Conservation (phyloP, 805 yeast species). For the Metschnikowia kofuensis region DNA sequence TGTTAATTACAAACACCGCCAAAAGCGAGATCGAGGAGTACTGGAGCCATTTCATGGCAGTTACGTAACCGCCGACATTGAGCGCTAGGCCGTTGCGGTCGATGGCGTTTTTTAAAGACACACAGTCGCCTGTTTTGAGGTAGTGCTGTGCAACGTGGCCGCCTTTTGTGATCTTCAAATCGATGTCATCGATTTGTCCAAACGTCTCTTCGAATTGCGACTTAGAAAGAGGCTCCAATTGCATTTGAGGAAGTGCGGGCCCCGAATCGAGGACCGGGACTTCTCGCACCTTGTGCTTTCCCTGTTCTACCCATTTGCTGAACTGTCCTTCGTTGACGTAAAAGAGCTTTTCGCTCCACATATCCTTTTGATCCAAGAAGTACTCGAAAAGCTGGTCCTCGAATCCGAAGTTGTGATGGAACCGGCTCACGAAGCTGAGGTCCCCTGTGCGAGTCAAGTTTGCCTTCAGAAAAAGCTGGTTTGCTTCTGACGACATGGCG, state of each 20-base stretch:
- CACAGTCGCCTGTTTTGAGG: slow-evolving; percentile 6
- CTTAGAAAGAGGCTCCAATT: slow-evolving; percentile 10
- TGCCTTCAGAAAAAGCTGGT: slow-evolving; percentile 14
- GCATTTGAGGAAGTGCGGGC: slow-evolving; percentile 14
- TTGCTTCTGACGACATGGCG: slow-evolving; percentile 1
- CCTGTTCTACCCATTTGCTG: slow-evolving; percentile 15
- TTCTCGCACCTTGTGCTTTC: slow-evolving; percentile 12
- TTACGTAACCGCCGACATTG: slow-evolving; percentile 51
- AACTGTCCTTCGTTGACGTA: slow-evolving; percentile 35
- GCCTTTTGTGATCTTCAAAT: slow-evolving; percentile 18
- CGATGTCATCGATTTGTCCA: slow-evolving; percentile 12
- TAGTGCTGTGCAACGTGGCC: slow-evolving; percentile 3
- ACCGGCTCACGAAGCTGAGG: slow-evolving; percentile 24
- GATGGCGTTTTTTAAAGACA: slow-evolving; percentile 14
- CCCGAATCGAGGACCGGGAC: slow-evolving; percentile 3
- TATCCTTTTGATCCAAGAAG: slow-evolving; percentile 43
- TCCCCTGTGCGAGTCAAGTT: slow-evolving; percentile 17
- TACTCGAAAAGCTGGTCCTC: slow-evolving; percentile 42
- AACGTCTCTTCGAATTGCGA: slow-evolving; percentile 23
- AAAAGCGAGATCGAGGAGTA: slow-evolving; percentile 29
- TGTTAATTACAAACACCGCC: slow-evolving; percentile 49
- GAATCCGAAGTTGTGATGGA: slow-evolving; percentile 46
- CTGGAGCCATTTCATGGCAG: slow-evolving; percentile 54
- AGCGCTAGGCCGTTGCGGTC: slow-evolving; percentile 38
- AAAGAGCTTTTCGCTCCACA: slow-evolving; percentile 50